A percentile compares a stretch with the other conserved stretches of the same genome.
phyloP scores from a whole-genome alignment of 2,329 filamentous ascomycete species.

The Gaeumannomyces tritici region DNA sequence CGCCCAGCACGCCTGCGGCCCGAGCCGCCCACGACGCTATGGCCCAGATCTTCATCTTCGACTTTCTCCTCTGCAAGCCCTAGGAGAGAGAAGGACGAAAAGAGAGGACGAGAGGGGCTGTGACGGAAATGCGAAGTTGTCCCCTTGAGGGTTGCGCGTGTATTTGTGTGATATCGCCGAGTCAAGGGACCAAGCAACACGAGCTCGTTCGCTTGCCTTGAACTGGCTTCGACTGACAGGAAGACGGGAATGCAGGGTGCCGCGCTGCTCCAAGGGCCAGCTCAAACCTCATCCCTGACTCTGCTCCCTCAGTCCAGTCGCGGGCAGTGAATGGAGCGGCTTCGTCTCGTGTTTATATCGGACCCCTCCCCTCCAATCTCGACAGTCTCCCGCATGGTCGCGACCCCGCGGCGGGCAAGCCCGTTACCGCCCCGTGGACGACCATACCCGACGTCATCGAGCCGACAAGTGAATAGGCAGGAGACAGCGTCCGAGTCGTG shows the following conservation, averaged over 20 bases:
- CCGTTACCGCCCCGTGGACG: too few species aligned
- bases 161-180: not conserved
- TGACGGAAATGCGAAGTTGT: not conserved
- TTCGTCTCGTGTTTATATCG: not conserved
- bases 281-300: not conserved
- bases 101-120: not conserved
- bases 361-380: not conserved
- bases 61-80: not conserved
- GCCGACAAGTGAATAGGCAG: not conserved
- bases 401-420: too few species aligned
- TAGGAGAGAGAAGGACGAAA: not conserved
- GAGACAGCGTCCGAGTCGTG: not conserved
- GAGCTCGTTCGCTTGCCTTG: not conserved
- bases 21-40: not conserved
- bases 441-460: not conserved
- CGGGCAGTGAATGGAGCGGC: not conserved
- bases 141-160: not conserved
- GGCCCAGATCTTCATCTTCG: not conserved
- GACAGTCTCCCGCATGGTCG: too few species aligned
- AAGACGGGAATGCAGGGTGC: not conserved
- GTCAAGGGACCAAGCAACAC: not conserved
- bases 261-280: not conserved
- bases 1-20: not conserved
- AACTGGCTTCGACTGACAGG: not conserved
- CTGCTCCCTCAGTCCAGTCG: not conserved